These are phyloP conservation scores for Cerioporus squamosus DNA, from an alignment of 1,284 basidiomycete species.

Conservation along the genomic window DNA sequence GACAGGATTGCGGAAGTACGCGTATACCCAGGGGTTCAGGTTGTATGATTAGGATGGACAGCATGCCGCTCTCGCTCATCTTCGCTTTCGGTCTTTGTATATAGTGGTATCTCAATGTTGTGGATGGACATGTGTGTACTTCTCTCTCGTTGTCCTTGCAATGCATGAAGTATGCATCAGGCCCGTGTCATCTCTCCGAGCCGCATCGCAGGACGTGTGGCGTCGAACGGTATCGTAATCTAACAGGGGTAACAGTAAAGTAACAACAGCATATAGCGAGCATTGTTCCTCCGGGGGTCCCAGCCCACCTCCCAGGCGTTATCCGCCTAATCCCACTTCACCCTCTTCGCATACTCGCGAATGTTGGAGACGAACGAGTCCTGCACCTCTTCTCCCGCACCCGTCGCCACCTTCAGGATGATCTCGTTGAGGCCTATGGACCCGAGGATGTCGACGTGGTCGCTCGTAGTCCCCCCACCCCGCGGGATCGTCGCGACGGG, in stretches of 20 bases:
- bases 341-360: constrained; percentile 71
- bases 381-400: constrained; percentile 70
- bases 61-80: too few species aligned
- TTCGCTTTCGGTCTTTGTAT: too few species aligned
- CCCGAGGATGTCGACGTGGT: constrained; percentile 95
- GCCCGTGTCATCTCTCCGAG: too few species aligned
- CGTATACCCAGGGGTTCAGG: background rate
- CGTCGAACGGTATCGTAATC: too few species aligned
- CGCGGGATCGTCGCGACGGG: constrained; percentile 80
- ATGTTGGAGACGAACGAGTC: constrained; percentile 85
- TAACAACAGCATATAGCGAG: too few species aligned
- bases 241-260: too few species aligned
- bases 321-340: constrained; percentile 69
- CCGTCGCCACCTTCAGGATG: constrained; percentile 88
- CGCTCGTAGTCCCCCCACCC: constrained; percentile 89
- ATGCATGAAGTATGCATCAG: too few species aligned
- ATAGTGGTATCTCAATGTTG: too few species aligned
- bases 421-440: constrained; percentile 88
- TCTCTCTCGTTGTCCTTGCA: too few species aligned
- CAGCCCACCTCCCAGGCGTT: background rate
- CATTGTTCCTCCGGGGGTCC: too few species aligned
- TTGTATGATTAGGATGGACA: background rate
- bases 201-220: too few species aligned
- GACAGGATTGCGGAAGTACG: background rate
- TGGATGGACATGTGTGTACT: too few species aligned